Percentiles rank a stretch among this genome's conserved stretches.
phyloP scores from a whole-genome alignment of 331 rosid genomes.

The Phaseolus coccineus region DNA sequence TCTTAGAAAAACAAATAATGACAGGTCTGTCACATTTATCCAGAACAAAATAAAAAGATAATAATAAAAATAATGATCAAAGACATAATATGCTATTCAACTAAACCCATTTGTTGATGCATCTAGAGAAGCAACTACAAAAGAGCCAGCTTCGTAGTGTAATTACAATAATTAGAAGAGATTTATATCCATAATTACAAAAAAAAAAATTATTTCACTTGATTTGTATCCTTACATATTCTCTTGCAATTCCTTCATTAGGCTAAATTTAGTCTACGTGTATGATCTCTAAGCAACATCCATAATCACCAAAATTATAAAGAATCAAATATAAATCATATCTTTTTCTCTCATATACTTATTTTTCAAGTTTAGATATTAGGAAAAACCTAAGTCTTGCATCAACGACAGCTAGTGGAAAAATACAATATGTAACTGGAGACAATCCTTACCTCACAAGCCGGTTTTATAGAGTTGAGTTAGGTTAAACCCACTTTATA shows the following conservation, averaged over 20 bases:
- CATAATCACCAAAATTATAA: too few species aligned
- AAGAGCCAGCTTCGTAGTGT: background rate
- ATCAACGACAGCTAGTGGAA: too few species aligned
- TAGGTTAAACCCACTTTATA: too few species aligned
- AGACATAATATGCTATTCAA: background rate
- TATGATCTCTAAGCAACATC: background rate
- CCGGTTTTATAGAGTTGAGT: too few species aligned
- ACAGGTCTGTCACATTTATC: background rate
- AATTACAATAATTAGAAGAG: background rate
- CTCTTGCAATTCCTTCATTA: background rate
- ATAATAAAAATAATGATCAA: background rate
- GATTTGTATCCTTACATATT: background rate
- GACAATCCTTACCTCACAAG: too few species aligned
- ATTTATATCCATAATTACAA: background rate
- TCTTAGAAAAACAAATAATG: background rate
- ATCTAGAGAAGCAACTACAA: background rate
- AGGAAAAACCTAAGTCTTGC: too few species aligned
- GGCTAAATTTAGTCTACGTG: background rate
- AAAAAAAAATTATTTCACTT: background rate
- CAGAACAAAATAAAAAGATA: background rate
- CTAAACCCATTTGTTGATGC: background rate
- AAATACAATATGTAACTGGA: too few species aligned
- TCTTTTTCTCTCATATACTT: too few species aligned
- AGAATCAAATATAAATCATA: too few species aligned
- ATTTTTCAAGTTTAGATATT: too few species aligned